Conservation (phyloP, 371 early-diverging fungal species). For the Mortierella sp. region DNA sequence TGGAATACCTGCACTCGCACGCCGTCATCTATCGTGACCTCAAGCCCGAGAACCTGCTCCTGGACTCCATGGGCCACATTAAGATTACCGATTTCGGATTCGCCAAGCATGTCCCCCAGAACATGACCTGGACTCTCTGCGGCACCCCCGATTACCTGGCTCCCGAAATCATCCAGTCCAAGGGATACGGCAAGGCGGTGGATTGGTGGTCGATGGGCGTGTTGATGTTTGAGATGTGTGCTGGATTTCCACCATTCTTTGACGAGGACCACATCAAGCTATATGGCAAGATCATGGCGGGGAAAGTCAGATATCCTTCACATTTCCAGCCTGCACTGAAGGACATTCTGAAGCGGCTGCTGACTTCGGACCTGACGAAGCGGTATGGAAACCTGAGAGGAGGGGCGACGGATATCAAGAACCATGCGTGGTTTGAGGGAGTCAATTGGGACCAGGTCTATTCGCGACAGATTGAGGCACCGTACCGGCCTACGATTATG, state of each 20-base stretch:
- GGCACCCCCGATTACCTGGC: slow-evolving; percentile 99
- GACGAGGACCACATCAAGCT: slow-evolving; percentile 95
- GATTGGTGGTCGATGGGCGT: slow-evolving; percentile 99
- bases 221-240: slow-evolving; percentile 94
- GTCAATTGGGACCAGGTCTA: slow-evolving; percentile 91
- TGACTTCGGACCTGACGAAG: slow-evolving; percentile 90
- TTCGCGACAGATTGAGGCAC: slow-evolving; percentile 85
- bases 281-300: slow-evolving; percentile 95
- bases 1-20: slow-evolving; percentile 93
- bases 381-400: slow-evolving; percentile 94
- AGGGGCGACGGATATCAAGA: slow-evolving; percentile 92
- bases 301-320: slow-evolving; percentile 89
- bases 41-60: slow-evolving; percentile 94
- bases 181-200: slow-evolving; percentile 95
- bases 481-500: slow-evolving; percentile 88
- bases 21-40: slow-evolving; percentile 96
- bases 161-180: slow-evolving; percentile 97
- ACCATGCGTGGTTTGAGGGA: slow-evolving; percentile 95
- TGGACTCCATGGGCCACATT: slow-evolving; percentile 95
- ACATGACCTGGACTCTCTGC: slow-evolving; percentile 97
- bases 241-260: slow-evolving; percentile 97
- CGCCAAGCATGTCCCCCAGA: slow-evolving; percentile 92
- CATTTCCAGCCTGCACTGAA: slow-evolving; percentile 92
- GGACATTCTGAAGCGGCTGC: slow-evolving; percentile 89
- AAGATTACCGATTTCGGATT: slow-evolving; percentile 99